A percentile compares a stretch with the other conserved stretches of the same genome.
phyloP scores from a whole-genome alignment of 345 rosid species.

The Gossypium sturtianum region DNA sequence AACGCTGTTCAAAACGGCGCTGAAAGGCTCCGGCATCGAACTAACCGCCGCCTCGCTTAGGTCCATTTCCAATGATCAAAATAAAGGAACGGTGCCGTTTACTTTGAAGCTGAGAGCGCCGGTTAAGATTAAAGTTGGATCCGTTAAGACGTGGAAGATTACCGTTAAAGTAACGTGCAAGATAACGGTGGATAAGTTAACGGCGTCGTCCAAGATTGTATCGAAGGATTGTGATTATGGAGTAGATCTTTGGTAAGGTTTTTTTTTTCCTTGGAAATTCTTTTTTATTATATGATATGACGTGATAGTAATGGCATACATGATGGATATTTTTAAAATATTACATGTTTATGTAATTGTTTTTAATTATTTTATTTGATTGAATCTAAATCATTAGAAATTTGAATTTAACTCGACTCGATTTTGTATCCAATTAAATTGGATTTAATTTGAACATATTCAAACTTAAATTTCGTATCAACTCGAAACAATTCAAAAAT shows the following conservation, averaged over 20 bases:
- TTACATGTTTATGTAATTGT: not conserved
- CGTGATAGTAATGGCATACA: not conserved
- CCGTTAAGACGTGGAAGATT: conserved; percentile 70
- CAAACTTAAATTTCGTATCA: too few relatives aligned
- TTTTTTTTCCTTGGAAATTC: not conserved
- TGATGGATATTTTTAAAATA: not conserved
- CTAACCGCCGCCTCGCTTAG: conserved; percentile 22
- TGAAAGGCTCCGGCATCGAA: conserved; percentile 45
- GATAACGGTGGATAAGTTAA: conserved; percentile 65
- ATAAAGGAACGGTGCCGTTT: conserved; percentile 48
- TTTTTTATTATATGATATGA: not conserved
- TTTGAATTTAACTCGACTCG: too few relatives aligned
- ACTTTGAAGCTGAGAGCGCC: conserved; percentile 48
- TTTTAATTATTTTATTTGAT: not conserved
- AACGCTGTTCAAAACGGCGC: conserved; percentile 38
- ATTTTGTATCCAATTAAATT: too few relatives aligned
- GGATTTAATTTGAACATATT: too few relatives aligned
- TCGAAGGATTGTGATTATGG: conserved; percentile 51
- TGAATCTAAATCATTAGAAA: too few relatives aligned
- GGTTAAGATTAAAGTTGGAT: conserved; percentile 59
- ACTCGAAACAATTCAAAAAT: too few relatives aligned
- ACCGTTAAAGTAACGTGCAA: conserved; percentile 61
- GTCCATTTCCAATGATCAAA: conserved; percentile 24
- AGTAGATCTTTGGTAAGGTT: conserved; percentile 46
- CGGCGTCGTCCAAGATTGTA: conserved; percentile 45